These are phyloP conservation scores for Colletotrichum echinochloae DNA, from an alignment of 2,329 filamentous ascomycete genomes.

Conservation along the genomic window DNA sequence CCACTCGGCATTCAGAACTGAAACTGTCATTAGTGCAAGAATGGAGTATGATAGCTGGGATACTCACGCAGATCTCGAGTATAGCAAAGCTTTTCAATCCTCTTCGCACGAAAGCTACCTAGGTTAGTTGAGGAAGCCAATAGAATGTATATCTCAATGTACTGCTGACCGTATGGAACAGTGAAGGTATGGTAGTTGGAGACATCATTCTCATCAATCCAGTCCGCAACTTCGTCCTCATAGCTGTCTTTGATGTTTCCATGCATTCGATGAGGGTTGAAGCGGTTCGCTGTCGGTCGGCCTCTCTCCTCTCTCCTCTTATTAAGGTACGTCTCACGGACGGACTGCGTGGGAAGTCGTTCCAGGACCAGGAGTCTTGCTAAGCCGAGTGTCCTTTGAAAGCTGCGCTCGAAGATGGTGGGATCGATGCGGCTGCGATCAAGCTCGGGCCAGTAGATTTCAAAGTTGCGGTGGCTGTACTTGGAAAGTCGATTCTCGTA, in stretches of 20 bases:
- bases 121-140: conserved; percentile 10
- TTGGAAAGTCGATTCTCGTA: conserved; percentile 91
- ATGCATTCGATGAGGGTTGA: conserved; percentile 54
- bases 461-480: conserved; percentile 86
- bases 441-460: conserved; percentile 82
- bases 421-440: conserved; percentile 83
- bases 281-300: conserved; percentile 67
- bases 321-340: conserved; percentile 77
- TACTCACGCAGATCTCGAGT: conserved; percentile 75
- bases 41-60: too few species aligned
- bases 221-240: conserved; percentile 86
- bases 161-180: conserved; percentile 72
- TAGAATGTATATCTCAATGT: neutral
- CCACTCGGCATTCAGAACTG: conserved; percentile 85
- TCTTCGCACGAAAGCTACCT: conserved; percentile 67
- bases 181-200: conserved; percentile 85
- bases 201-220: conserved; percentile 81
- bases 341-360: conserved; percentile 75
- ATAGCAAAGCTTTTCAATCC: conserved; percentile 85
- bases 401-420: conserved; percentile 87
- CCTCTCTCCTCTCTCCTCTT: conserved; percentile 79
- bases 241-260: conserved; percentile 83
- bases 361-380: conserved; percentile 85
- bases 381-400: conserved; percentile 79
- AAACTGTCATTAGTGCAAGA: conserved; percentile 6